Evolutionary conservation across 768 basidiomycete species (phyloP).

Genomic region (Coprinopsis sp.): DNA sequence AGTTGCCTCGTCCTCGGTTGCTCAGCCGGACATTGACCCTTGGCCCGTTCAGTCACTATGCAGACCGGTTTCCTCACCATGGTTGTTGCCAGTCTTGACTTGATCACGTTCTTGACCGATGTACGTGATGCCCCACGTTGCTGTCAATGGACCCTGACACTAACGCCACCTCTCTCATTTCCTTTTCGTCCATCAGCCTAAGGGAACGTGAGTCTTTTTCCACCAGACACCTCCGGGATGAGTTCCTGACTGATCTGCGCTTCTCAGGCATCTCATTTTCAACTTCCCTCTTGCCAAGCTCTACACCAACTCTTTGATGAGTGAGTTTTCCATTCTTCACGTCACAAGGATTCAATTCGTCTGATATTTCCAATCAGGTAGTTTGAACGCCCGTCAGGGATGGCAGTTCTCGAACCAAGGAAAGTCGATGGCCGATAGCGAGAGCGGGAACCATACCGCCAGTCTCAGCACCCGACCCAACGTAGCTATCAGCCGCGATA

Average conservation of each 20-base stretch:
- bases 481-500: neutral
- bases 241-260: no score
- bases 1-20: neutral
- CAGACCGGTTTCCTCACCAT: conserved; percentile 20
- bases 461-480: conserved; percentile 1
- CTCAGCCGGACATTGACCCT: neutral
- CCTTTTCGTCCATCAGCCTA: neutral
- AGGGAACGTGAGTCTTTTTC: conserved; percentile 13
- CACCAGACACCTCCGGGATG: neutral
- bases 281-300: conserved; percentile 37
- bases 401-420: conserved; percentile 20
- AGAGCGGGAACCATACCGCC: neutral
- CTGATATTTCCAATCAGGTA: no score
- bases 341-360: no score
- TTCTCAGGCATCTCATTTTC: conserved; percentile 31
- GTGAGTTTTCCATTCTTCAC: no score
- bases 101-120: conserved; percentile 18
- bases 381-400: conserved; percentile 28
- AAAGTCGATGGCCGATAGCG: conserved; percentile 1
- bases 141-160: neutral
- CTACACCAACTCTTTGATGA: conserved; percentile 38
- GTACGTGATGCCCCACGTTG: conserved; percentile 12
- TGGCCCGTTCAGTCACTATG: conserved; percentile 15
- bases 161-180: neutral
- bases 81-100: conserved; percentile 16